Evolutionary conservation across 257 asterid species (phyloP).

Genomic region (Oldenlandia corymbosa): DNA sequence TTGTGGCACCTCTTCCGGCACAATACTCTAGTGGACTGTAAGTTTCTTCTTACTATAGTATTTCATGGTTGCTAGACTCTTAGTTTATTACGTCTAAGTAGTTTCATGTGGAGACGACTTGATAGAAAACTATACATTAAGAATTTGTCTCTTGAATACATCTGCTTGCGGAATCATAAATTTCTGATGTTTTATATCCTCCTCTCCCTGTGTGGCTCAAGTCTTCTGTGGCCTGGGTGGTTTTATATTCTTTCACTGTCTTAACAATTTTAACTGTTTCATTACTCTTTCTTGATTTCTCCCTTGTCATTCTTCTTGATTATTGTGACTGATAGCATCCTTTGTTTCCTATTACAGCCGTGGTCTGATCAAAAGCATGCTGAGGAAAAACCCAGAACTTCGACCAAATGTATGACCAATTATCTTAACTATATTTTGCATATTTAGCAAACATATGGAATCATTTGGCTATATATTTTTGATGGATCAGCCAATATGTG

Average conservation of each 20-base stretch:
- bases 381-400: constrained; percentile 80
- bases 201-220: background rate
- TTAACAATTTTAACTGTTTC: constrained; percentile 11
- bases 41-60: constrained; percentile 23
- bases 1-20: constrained; percentile 77
- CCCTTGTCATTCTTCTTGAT: background rate
- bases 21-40: constrained; percentile 82
- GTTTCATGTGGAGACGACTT: background rate
- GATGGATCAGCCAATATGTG: background rate
- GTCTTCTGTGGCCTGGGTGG: background rate
- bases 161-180: no score
- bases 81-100: background rate
- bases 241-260: background rate
- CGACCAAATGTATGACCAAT: constrained; percentile 67
- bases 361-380: constrained; percentile 84
- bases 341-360: constrained; percentile 48
- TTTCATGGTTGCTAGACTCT: constrained; percentile 7
- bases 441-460: background rate
- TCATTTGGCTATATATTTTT: background rate
- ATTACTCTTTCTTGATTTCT: background rate
- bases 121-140: background rate
- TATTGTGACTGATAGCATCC: constrained; percentile 11
- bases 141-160: background rate
- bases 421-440: background rate
- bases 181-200: background rate